A percentile compares a stretch with the other conserved stretches of the same genome.
Conservation (phyloP, 305 asterid genomes). For the Fraxinus sp. region DNA sequence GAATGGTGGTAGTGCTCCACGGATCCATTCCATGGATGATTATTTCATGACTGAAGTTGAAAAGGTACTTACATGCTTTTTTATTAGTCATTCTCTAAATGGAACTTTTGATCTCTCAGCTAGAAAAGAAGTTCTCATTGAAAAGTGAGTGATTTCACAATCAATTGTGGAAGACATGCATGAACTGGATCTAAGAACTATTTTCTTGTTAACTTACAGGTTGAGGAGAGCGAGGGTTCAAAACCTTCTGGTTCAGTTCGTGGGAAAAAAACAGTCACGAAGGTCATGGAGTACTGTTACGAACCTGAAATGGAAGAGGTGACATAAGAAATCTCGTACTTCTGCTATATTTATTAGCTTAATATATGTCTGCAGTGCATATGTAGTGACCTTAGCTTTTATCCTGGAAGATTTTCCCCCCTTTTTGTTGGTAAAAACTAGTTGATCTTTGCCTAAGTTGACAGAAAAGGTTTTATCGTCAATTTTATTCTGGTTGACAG, state of each 20-base stretch:
- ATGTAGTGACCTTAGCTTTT: constrained; percentile 8
- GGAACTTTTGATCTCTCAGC: constrained; percentile 5
- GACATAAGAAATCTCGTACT: constrained; percentile 22
- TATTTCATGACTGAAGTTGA: constrained; percentile 99
- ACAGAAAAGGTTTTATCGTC: not conserved
- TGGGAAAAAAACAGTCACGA: constrained; percentile 56
- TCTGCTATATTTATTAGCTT: constrained; percentile 17
- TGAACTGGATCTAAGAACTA: constrained; percentile 12
- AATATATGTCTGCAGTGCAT: constrained; percentile 1
- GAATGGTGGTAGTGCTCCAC: constrained; percentile 84
- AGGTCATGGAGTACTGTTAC: constrained; percentile 85
- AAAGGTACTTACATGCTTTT: constrained; percentile 50
- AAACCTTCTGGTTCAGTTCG: constrained; percentile 62
- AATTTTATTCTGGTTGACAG: not conserved
- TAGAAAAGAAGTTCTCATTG: not conserved
- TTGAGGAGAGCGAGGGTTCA: constrained; percentile 61
- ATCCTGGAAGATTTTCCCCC: constrained; percentile 6
- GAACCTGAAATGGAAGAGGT: constrained; percentile 99
- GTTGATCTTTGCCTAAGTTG: not conserved
- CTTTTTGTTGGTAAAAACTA: not conserved
- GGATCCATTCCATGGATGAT: constrained; percentile 95
- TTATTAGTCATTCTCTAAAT: not conserved
- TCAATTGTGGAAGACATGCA: constrained; percentile 9
- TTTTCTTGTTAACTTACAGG: constrained; percentile 39
- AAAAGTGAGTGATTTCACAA: constrained; percentile 1